Conservation (phyloP, 2,329 filamentous ascomycete species). For the Calycina herbarum region DNA sequence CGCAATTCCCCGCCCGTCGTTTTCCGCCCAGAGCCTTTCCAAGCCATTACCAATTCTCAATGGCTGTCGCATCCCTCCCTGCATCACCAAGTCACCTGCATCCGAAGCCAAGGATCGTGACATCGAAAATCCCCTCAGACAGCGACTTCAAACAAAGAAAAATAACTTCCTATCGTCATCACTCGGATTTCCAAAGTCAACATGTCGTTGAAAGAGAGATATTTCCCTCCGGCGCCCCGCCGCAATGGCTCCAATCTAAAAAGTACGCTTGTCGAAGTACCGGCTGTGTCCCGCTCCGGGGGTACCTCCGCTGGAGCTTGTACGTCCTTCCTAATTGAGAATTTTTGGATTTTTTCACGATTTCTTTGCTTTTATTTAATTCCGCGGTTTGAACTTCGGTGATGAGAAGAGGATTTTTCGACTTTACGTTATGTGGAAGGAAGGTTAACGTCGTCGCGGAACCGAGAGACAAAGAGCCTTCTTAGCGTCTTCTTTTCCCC, state of each 20-base stretch:
- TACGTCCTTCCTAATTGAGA: too few species aligned
- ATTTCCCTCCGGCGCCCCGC: background rate
- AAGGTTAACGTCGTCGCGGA: too few species aligned
- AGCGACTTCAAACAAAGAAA: background rate
- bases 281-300: background rate
- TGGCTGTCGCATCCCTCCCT: background rate
- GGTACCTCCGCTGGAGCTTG: too few species aligned
- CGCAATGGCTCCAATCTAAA: background rate
- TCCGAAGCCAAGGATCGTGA: background rate
- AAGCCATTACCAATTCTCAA: background rate
- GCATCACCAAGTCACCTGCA: background rate
- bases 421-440: too few species aligned
- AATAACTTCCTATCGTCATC: background rate
- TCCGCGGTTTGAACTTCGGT: too few species aligned
- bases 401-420: too few species aligned
- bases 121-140: background rate
- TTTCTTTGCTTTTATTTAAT: too few species aligned
- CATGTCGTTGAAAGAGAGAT: conserved; percentile 5
- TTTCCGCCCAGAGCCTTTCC: background rate
- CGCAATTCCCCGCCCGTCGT: background rate
- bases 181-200: background rate
- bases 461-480: too few species aligned
- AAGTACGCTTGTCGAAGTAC: background rate
- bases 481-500: too few species aligned
- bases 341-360: too few species aligned